Conservation (phyloP, 257 asterid genomes). For the Forsythia suspensa region DNA sequence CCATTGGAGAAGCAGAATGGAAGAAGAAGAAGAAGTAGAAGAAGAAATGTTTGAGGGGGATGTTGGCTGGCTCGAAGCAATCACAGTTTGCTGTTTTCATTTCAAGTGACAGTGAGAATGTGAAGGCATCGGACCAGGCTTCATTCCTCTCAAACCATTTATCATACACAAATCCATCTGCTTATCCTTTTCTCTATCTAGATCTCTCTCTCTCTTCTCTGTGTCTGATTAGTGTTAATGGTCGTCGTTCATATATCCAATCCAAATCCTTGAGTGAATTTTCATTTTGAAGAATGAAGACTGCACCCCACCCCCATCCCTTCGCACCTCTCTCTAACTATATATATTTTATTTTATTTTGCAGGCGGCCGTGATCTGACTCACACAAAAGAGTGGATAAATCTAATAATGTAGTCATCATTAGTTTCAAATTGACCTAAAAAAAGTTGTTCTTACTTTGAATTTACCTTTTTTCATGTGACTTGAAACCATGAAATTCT, state of each 20-base stretch:
- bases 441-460: not conserved
- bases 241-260: not conserved
- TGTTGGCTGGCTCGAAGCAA: slow-evolving; percentile 81
- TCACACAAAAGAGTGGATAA: not conserved
- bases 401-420: not conserved
- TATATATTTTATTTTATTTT: no score
- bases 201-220: not conserved
- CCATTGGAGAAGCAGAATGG: not conserved
- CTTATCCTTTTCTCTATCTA: not conserved
- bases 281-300: not conserved
- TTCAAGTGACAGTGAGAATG: not conserved
- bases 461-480: not conserved
- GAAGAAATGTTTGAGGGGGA: slow-evolving; percentile 64
- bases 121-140: slow-evolving; percentile 70
- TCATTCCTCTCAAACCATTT: slow-evolving; percentile 30
- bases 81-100: slow-evolving; percentile 22
- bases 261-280: not conserved
- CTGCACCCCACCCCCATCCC: no score
- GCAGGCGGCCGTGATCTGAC: not conserved
- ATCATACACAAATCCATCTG: not conserved
- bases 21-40: slow-evolving; percentile 8
- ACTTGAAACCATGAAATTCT: not conserved
- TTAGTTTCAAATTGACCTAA: not conserved
- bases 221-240: not conserved
- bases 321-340: no score